A percentile compares a stretch with the other conserved stretches of the same genome.
Conservation (phyloP, 371 early-diverging fungal species). For the Funneliformis caledonium region DNA sequence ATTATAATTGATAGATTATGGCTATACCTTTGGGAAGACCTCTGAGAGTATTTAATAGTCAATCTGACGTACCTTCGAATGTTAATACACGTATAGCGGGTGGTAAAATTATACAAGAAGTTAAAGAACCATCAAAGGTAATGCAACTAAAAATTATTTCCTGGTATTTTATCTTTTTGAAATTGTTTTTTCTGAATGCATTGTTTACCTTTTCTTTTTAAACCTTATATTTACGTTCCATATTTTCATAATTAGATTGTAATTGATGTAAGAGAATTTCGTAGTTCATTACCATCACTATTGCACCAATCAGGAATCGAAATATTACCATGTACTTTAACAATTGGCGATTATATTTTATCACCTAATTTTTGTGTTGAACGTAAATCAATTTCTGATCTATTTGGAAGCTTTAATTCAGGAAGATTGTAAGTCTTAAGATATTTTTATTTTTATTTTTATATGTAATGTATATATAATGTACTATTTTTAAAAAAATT, state of each 20-base stretch:
- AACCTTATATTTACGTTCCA: not conserved
- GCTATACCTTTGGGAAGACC: slow-evolving; percentile 48
- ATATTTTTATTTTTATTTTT: not conserved
- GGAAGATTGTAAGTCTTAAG: slow-evolving; percentile 78
- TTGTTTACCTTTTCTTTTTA: not conserved
- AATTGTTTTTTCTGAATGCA: not conserved
- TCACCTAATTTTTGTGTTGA: slow-evolving; percentile 91
- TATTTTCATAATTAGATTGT: slow-evolving; percentile 55
- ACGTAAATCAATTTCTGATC: slow-evolving; percentile 91
- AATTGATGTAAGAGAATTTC: slow-evolving; percentile 96
- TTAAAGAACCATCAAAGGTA: not conserved
- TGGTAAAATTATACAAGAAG: slow-evolving; percentile 5
- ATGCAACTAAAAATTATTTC: not conserved
- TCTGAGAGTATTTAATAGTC: not conserved
- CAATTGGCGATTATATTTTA: slow-evolving; percentile 96
- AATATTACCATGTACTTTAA: slow-evolving; percentile 84
- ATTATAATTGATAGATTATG: slow-evolving; percentile 43
- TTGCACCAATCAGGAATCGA: slow-evolving; percentile 81
- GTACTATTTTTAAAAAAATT: not conserved
- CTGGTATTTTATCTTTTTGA: not conserved
- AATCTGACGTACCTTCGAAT: not conserved
- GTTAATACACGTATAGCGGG: slow-evolving; percentile 41
- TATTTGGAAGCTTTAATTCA: slow-evolving; percentile 80
- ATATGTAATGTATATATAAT: not conserved
- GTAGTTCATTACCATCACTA: slow-evolving; percentile 88